These are phyloP conservation scores for Penicillium herquei DNA, from an alignment of 495 filamentous ascomycete genomes.

Conservation along the genomic window DNA sequence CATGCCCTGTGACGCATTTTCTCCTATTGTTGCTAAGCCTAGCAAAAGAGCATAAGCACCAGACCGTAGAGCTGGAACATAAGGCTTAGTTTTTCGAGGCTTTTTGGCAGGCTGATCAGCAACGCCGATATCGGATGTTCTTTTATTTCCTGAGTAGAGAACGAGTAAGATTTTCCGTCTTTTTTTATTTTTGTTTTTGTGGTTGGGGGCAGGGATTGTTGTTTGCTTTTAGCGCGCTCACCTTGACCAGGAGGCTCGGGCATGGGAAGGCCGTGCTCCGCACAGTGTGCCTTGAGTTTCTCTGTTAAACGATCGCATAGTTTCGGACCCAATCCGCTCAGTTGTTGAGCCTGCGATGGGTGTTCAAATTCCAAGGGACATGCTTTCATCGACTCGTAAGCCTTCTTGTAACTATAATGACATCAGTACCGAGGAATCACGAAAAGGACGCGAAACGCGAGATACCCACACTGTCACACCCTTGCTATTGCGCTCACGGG, in stretches of 20 bases:
- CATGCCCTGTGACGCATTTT: constrained; percentile 54
- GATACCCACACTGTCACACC: constrained; percentile 56
- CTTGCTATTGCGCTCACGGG: constrained; percentile 68
- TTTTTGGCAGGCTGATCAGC: constrained; percentile 57
- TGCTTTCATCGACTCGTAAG: constrained; percentile 76
- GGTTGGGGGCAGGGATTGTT: neutral
- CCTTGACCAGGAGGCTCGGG: constrained; percentile 54
- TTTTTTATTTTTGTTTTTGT: neutral
- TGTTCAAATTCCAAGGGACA: constrained; percentile 74
- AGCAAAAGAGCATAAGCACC: constrained; percentile 74
- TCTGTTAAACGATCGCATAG: constrained; percentile 70
- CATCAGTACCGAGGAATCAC: constrained; percentile 10
- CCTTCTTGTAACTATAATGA: constrained; percentile 63
- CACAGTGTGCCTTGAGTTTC: constrained; percentile 64
- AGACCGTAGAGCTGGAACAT: constrained; percentile 69
- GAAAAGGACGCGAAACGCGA: neutral
- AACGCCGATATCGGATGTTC: constrained; percentile 43
- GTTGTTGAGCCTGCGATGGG: constrained; percentile 68
- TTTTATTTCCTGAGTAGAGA: constrained; percentile 33
- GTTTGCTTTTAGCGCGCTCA: constrained; percentile 5
- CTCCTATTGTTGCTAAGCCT: constrained; percentile 60
- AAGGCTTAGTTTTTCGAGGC: constrained; percentile 61
- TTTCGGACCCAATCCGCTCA: constrained; percentile 71
- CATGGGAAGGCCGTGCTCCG: constrained; percentile 67
- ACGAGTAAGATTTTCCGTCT: neutral